Base-by-base conservation (phyloP, 2,329 filamentous ascomycete species). In the Parascedosporium putredinis region DNA sequence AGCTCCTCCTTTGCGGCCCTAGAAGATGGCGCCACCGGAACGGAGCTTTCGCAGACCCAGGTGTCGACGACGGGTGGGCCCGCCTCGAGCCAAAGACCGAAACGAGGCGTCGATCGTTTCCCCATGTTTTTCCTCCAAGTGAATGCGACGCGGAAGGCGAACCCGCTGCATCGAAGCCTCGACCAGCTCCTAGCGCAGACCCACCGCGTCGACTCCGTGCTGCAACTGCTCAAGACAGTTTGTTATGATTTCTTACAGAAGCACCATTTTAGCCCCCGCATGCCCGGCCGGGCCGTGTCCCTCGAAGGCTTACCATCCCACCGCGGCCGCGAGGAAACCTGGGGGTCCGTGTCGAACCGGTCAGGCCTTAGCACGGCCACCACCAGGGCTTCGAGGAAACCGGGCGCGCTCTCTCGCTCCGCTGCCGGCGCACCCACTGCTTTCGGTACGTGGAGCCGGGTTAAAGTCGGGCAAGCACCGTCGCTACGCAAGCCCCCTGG, bases 51-150 rank as follows among this genome's bases (percentile, higher is more conserved):
- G 24, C 18, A 36, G 4, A 12, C 18, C 3, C 23, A 18, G 12
- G 25, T 14, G n/a, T n/a, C n/a, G 20, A n/a, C 42, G 12, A 65
- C 33, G 58, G 53, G 56, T 52, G 20, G 38, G 10, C 78, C 73
- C 51, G 63, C 58, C 5, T 69, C 74, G 24, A 68, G 67, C 1
- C 20, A 55, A 33, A 79, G 72, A 58, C 64, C 66, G 10, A 74
- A 71, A 40, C 91, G 87, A 60, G 74, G 81, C 0, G 69, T 90
- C 8, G 88, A 96, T 58, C 77, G 80, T 47, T 93, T 88, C 81
- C 89, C 91, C 0, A 91, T 91, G 82, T 97, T 95, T 58, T 85
- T 83, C 57, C 67, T 97, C n/a, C 79, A 79, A 24, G 76, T 95
- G 31, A 67, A 72, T 2, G 58, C 75, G 34, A 51, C 50, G 20